Evolutionary conservation across 2,329 filamentous ascomycete species (phyloP), one percentile per base, ranked within the genome.

Genomic region (Coniella vitis): DNA sequence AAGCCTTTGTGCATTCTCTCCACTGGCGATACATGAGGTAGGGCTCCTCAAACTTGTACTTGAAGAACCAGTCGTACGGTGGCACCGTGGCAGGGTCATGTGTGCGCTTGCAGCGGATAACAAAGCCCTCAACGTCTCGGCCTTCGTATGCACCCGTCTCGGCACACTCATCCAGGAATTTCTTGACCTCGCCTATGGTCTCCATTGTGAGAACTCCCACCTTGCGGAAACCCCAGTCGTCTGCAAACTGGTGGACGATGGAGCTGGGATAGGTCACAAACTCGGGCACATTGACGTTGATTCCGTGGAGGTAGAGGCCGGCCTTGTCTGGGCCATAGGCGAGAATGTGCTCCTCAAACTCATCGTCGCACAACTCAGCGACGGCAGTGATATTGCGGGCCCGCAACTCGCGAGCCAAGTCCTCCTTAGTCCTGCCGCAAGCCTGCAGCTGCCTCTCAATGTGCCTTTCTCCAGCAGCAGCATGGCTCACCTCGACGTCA

Each of bases 21-120:
- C 93, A 98, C 70, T 98, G 93, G 20, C 93, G 83, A 69, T 97
- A 98, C 89, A 98, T 94, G 53, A 98, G 72, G 63, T 98, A 98
- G 0, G 93, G 93, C 69, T 98, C 93, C 62, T 98, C 93, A 53
- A 98, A 98, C 70, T 98, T 98, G 79, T 90, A 98, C 69, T 98
- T 98, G 83, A 98, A 98, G 69, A 98, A 98, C 93, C 93, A 98
- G 65, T 98, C 90, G n/a, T 79, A 70, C 64, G 83, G 93, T 0
- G 79, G 76, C 2, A 65, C 65, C 13, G 65, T 63, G 1, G 67
- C 69, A 0, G 72, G 70, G 22, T 81, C 67, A n/a, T 67, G 61
- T 14, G 75, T 71, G 72, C 73, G 82, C 70, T 81, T 87, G 76
- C 93, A 97, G 48, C 93, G 84, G 57, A 98, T 86, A 49, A 98